Conservation (phyloP, 345 rosid genomes). For the Salix caprea region DNA sequence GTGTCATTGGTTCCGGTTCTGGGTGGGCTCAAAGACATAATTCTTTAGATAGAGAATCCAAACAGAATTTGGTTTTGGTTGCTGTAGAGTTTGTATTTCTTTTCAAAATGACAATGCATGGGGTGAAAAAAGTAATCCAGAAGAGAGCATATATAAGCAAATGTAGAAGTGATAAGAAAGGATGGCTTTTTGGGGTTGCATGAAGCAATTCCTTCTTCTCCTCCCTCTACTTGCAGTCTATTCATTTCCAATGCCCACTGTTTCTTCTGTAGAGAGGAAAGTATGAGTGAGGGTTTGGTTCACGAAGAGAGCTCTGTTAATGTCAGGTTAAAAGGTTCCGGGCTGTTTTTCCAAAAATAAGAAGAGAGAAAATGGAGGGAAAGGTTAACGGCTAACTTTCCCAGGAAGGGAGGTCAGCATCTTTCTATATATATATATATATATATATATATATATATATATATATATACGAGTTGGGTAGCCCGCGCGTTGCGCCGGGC, state of each 20-base stretch:
- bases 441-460: no score
- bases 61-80: not conserved
- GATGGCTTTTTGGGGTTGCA: slow-evolving; percentile 23
- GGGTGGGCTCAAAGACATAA: slow-evolving; percentile 49
- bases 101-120: not conserved
- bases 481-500: no score
- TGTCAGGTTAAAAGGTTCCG: no score
- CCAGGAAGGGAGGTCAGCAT: not conserved
- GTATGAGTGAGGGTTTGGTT: slow-evolving; percentile 20
- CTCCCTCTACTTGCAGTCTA: not conserved
- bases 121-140: no score
- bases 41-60: not conserved
- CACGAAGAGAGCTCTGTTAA: no score
- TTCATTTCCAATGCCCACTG: not conserved
- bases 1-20: slow-evolving; percentile 9
- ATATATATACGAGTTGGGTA: no score
- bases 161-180: slow-evolving; percentile 10
- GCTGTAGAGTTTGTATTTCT: not conserved
- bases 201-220: slow-evolving; percentile 20
- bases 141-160: not conserved
- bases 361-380: not conserved
- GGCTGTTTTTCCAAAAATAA: no score
- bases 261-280: slow-evolving; percentile 24
- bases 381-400: slow-evolving; percentile 7
- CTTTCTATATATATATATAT: no score